These are phyloP conservation scores for Cymodocea nodosa DNA, from an alignment of 116 monocot genomes.

Conservation along the genomic window DNA sequence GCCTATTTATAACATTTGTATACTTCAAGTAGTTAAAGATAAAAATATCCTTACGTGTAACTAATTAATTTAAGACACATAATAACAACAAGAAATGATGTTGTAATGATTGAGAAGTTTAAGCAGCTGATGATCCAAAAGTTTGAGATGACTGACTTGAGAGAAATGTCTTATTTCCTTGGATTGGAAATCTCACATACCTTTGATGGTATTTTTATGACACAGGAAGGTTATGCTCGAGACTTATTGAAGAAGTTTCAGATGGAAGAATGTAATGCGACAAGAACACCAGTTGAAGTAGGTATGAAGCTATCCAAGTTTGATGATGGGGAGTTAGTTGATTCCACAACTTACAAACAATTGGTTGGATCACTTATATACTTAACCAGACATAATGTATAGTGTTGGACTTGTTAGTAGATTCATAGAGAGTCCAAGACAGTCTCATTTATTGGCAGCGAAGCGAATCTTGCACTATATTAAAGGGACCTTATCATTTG, in stretches of 20 bases:
- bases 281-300: slow-evolving; percentile 5
- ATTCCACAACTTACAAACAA: neutral
- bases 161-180: neutral
- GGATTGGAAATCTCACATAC: slow-evolving; percentile 1
- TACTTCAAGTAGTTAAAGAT: too few species aligned
- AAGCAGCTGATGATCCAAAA: slow-evolving; percentile 4
- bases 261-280: slow-evolving; percentile 8
- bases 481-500: neutral
- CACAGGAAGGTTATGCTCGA: slow-evolving; percentile 8
- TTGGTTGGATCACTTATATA: slow-evolving; percentile 4
- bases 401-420: slow-evolving; percentile 3
- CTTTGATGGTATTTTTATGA: neutral
- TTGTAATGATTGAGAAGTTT: neutral
- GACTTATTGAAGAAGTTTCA: slow-evolving; percentile 3
- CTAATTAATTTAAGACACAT: too few species aligned
- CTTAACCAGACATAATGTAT: neutral
- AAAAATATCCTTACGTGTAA: too few species aligned
- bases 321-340: neutral
- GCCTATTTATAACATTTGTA: too few species aligned
- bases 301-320: slow-evolving; percentile 4
- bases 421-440: neutral
- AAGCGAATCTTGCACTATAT: neutral
- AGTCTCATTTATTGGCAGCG: neutral
- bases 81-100: neutral
- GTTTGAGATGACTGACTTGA: slow-evolving; percentile 7